These are phyloP conservation scores for Tricholoma hemisulphureum DNA, from an alignment of 768 basidiomycete genomes.

Conservation along the genomic window DNA sequence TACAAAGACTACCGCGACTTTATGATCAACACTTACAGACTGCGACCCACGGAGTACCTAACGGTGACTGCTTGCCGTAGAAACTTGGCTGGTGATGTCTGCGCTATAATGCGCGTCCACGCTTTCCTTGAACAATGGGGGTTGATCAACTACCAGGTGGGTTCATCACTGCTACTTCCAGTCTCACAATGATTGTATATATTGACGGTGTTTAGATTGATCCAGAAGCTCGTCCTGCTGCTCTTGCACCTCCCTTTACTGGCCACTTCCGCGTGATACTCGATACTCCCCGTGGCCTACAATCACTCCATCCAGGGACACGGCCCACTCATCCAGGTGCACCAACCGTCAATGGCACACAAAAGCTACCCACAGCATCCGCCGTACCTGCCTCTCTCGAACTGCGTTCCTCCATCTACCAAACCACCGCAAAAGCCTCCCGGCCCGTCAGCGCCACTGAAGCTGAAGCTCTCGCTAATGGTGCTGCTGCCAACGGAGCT, in stretches of 20 bases:
- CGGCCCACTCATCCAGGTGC: constrained; percentile 47
- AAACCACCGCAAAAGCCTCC: constrained; percentile 82
- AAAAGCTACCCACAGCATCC: constrained; percentile 34
- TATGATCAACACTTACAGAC: constrained; percentile 97
- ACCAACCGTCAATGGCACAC: constrained; percentile 46
- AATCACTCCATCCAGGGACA: constrained; percentile 86
- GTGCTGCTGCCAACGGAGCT: constrained; percentile 46
- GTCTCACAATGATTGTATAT: constrained; percentile 6
- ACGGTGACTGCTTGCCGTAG: constrained; percentile 96
- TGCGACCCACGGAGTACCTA: constrained; percentile 92
- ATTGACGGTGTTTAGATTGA: constrained; percentile 65
- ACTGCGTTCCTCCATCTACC: constrained; percentile 84
- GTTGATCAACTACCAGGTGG: constrained; percentile 95
- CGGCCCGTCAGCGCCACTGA: constrained; percentile 66
- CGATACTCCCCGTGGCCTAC: constrained; percentile 93
- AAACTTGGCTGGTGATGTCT: constrained; percentile 97
- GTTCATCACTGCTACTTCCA: constrained; percentile 15
- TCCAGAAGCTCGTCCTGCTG: constrained; percentile 91
- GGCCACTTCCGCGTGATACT: constrained; percentile 98
- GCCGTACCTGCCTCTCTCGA: constrained; percentile 74
- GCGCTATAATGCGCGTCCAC: constrained; percentile 98
- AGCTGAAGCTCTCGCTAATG: constrained; percentile 63
- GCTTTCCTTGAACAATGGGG: constrained; percentile 99
- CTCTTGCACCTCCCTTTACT: constrained; percentile 95
- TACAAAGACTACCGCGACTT: constrained; percentile 99